phyloP scores from a whole-genome alignment of 1,139 yeast genomes.

The Petasospora fabianii region DNA sequence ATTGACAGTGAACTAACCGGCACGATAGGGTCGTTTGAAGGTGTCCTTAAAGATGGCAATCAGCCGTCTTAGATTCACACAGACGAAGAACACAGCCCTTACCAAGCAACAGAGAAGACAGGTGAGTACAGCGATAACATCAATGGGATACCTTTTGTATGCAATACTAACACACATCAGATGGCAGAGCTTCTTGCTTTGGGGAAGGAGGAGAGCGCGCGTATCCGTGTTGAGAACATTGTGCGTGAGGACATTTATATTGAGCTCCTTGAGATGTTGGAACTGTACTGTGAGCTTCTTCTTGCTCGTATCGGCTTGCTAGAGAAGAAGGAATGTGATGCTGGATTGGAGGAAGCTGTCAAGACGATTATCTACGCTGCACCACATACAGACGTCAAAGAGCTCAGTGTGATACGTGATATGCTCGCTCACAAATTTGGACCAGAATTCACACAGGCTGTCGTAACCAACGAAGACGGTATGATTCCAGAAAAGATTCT shows the following conservation, averaged over 20 bases:
- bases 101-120: constrained; percentile 77
- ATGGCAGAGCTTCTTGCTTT: constrained; percentile 67
- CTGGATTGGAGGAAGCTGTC: constrained; percentile 71
- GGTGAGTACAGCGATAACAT: constrained; percentile 25
- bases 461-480: constrained; percentile 53
- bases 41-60: constrained; percentile 78
- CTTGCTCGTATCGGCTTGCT: constrained; percentile 68
- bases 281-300: constrained; percentile 78
- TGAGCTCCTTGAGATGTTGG: constrained; percentile 76
- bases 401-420: constrained; percentile 59
- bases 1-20: too few species aligned
- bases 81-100: constrained; percentile 76
- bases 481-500: constrained; percentile 64
- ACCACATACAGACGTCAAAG: constrained; percentile 73
- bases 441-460: constrained; percentile 54
- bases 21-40: constrained; percentile 45
- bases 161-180: constrained; percentile 19
- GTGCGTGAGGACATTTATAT: constrained; percentile 82
- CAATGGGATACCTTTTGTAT: neutral
- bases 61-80: constrained; percentile 72
- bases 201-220: constrained; percentile 82
- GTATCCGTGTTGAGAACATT: constrained; percentile 79
- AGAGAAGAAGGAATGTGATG: constrained; percentile 48
- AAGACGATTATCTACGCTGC: constrained; percentile 68
- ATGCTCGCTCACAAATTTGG: constrained; percentile 64